phyloP scores from a whole-genome alignment of 2,329 filamentous ascomycete species.

The Ceratocystis huliohia region DNA sequence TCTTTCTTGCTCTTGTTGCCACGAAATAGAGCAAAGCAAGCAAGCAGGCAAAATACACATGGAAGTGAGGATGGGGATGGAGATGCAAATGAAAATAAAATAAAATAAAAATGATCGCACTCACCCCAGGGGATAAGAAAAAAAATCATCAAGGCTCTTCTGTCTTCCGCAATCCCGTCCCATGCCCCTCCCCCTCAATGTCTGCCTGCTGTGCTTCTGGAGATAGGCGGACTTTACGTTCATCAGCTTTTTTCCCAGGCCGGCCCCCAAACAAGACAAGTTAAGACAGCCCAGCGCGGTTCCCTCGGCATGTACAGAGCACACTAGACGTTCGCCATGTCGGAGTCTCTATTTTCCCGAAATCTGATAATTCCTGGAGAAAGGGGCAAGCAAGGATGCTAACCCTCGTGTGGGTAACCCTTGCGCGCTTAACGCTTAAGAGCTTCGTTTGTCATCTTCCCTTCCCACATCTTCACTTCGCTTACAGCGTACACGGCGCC shows the following conservation, averaged over 20 bases:
- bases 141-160: too few relatives aligned
- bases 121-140: too few relatives aligned
- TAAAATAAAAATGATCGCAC: too few relatives aligned
- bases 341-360: neutral
- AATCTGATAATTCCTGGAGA: neutral
- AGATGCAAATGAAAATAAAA: too few relatives aligned
- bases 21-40: too few relatives aligned
- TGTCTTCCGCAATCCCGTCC: too few relatives aligned
- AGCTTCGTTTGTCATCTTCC: neutral
- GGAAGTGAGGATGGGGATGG: too few relatives aligned
- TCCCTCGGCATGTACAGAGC: neutral
- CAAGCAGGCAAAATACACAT: too few relatives aligned
- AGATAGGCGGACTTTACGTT: neutral
- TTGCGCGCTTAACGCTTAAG: neutral
- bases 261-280: neutral
- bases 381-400: neutral
- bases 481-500: neutral
- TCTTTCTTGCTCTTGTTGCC: too few relatives aligned
- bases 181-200: too few relatives aligned
- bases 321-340: neutral
- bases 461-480: neutral
- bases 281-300: too few relatives aligned
- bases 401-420: neutral
- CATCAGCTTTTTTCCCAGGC: neutral
- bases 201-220: neutral